Conservation (phyloP, 352 stramenopile species). For the Pythium rishiriense region DNA sequence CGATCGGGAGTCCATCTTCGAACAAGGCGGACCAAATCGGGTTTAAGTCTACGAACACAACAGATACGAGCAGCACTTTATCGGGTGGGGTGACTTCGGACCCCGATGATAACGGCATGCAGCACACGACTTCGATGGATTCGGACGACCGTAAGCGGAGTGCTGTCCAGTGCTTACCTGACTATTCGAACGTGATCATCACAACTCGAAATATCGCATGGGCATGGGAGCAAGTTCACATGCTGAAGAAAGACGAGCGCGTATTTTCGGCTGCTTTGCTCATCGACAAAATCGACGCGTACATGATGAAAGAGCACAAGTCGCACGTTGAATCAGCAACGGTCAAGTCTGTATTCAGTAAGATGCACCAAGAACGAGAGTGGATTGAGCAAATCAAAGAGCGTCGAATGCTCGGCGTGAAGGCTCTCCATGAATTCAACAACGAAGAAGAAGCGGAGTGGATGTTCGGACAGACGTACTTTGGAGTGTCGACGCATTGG, state of each 20-base stretch:
- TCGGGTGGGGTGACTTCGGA: conserved; percentile 11
- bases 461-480: conserved; percentile 76
- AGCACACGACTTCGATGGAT: not conserved
- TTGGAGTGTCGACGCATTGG: conserved; percentile 78
- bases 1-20: not conserved
- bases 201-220: conserved; percentile 46
- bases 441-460: conserved; percentile 61
- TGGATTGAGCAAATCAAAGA: conserved; percentile 58
- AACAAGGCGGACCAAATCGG: not conserved
- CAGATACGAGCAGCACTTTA: conserved; percentile 14
- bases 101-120: not conserved
- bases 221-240: conserved; percentile 72
- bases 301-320: conserved; percentile 31
- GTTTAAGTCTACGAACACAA: conserved; percentile 13
- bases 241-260: conserved; percentile 68
- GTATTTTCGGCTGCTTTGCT: conserved; percentile 70
- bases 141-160: not conserved
- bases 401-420: conserved; percentile 43
- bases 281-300: conserved; percentile 69
- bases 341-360: conserved; percentile 31
- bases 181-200: conserved; percentile 60
- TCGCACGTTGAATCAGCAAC: conserved; percentile 3
- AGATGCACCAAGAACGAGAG: conserved; percentile 58
- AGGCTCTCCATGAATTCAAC: conserved; percentile 72
- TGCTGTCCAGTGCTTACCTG: conserved; percentile 31